These are phyloP conservation scores for Magnusiomyces tetraspermus DNA, from an alignment of 1,139 yeast species.

Conservation along the genomic window DNA sequence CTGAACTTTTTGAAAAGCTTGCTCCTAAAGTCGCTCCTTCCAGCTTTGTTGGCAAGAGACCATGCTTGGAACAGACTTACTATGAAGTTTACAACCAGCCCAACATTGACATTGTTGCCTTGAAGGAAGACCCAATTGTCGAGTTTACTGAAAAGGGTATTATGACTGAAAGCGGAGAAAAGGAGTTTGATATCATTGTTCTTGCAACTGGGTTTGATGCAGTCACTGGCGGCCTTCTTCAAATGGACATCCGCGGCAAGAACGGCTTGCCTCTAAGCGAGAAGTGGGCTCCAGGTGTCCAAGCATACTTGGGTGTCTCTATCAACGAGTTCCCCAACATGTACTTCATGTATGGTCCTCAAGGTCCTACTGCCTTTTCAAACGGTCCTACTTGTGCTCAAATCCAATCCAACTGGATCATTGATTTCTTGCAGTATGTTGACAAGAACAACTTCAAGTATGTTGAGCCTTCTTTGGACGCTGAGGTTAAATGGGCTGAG, in stretches of 20 bases:
- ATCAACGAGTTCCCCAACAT: conserved; percentile 26
- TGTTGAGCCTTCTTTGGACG: conserved; percentile 9
- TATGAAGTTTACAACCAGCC: conserved; percentile 28
- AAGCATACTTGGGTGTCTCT: too few species aligned
- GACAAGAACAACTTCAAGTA: conserved; percentile 9
- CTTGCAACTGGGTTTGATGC: too few species aligned
- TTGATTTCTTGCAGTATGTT: conserved; percentile 10
- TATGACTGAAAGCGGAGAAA: conserved; percentile 17
- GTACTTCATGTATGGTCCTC: conserved; percentile 28
- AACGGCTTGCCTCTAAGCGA: conserved; percentile 21
- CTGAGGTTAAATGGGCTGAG: conserved; percentile 9
- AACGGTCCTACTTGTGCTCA: conserved; percentile 17
- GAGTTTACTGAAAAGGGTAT: conserved; percentile 25
- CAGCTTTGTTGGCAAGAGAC: conserved; percentile 28
- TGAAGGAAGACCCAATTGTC: conserved; percentile 22
- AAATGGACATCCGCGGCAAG: conserved; percentile 22
- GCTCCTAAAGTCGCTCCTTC: conserved; percentile 26
- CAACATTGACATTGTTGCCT: conserved; percentile 26
- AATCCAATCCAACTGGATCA: conserved; percentile 14
- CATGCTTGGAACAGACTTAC: conserved; percentile 24
- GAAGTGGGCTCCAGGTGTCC: too few species aligned
- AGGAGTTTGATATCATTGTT: conserved; percentile 26
- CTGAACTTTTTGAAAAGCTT: conserved; percentile 19
- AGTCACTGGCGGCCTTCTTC: too few species aligned
- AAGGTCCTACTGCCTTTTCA: too few species aligned